Conservation (phyloP, 805 yeast species). For the Sungouiella blattae region DNA sequence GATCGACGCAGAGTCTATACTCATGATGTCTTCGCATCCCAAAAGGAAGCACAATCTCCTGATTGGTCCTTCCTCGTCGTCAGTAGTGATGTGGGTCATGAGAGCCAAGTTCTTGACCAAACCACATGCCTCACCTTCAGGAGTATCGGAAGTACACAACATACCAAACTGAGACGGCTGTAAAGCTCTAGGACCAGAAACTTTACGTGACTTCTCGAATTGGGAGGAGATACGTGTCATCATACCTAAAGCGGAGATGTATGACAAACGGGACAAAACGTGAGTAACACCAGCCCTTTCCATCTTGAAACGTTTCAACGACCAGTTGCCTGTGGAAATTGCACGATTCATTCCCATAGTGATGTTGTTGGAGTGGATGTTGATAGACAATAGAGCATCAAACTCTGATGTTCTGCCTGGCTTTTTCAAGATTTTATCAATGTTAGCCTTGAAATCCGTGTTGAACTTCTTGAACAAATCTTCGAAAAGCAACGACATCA, state of each 20-base stretch:
- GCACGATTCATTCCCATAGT: slow-evolving; percentile 95
- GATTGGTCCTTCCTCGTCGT: slow-evolving; percentile 92
- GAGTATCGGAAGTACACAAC: slow-evolving; percentile 98
- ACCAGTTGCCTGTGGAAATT: slow-evolving; percentile 98
- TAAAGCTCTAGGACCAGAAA: slow-evolving; percentile 96
- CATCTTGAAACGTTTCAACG: slow-evolving; percentile 97
- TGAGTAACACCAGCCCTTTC: slow-evolving; percentile 99
- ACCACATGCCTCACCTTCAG: slow-evolving; percentile 99
- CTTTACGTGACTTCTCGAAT: slow-evolving; percentile 96
- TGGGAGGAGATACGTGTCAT: slow-evolving; percentile 99
- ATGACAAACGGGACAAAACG: slow-evolving; percentile 85
- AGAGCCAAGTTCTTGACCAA: slow-evolving; percentile 93
- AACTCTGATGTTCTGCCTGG: slow-evolving; percentile 94
- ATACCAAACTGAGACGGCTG: slow-evolving; percentile 99
- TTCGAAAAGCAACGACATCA: slow-evolving; percentile 91
- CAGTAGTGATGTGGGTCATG: slow-evolving; percentile 98
- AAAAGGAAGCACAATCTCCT: slow-evolving; percentile 69
- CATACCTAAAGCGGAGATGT: slow-evolving; percentile 96
- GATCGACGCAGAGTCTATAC: slow-evolving; percentile 77
- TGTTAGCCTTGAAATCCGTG: slow-evolving; percentile 87
- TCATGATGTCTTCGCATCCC: slow-evolving; percentile 85
- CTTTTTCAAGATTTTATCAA: slow-evolving; percentile 89
- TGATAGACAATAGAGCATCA: slow-evolving; percentile 86
- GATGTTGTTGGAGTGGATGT: slow-evolving; percentile 87
- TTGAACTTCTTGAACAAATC: slow-evolving; percentile 97